Evolutionary conservation across 495 filamentous ascomycete species (phyloP), one percentile per base, ranked within the genome.

Genomic region (Xylaria scruposa): DNA sequence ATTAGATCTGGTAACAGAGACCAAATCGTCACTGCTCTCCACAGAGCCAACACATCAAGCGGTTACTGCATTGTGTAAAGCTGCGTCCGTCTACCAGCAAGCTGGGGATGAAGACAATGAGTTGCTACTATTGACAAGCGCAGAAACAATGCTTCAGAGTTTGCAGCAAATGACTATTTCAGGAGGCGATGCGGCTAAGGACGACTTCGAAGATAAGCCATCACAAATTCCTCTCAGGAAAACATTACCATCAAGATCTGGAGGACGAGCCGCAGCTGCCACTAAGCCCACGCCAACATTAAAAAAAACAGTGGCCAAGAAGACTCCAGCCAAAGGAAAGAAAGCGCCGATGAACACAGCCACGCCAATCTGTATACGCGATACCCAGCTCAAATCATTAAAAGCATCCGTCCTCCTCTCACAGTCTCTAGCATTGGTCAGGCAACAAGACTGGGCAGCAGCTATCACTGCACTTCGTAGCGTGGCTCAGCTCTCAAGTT

Each of bases 401-500:
- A 87, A 87, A 70, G 88, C 87, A 29, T 84, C 88, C 12, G 83
- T 96, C 24, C 80, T 94, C 17, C 86, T 89, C 7, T 88, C 89
- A 56, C 92, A 90, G 76, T 91, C 91, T 2, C 81, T 83, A 51
- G 86, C 84, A 33, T 76, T 88, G 73, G 86, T 86, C 60, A 84
- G 73, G 76, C 86, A 76, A 80, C 90, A 85, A 76, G 87, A 85
- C 78, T 91, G 84, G 80, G 76, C 81, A 0, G 77, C 83, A 46
- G 91, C 90, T 4, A 76, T 84, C 33, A 74, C 81, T 4, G 76
- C 88, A 13, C 82, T 94, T 10, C 74, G 81, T 44, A 83, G 85
- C 38, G 84, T 86, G 38, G 80, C 78, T 21, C 79, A 81, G 21
- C 79, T 83, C 40, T 81, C 78, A 70, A 78, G 81, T 74, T 51